Evolutionary conservation across 306 rosid genomes (phyloP).

Genomic region (Gastrolobium bilobum): DNA sequence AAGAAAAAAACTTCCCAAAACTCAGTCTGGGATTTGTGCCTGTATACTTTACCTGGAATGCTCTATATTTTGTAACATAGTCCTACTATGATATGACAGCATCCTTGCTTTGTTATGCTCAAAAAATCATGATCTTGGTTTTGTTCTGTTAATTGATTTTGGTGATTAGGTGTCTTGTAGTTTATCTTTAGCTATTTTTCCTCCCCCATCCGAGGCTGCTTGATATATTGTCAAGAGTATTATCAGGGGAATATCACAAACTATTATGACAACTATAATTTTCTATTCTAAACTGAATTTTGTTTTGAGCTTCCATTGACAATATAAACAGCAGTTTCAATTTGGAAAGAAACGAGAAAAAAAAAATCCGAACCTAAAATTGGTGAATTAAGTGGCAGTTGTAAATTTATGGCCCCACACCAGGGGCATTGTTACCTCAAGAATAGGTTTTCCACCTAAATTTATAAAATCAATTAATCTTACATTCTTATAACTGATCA

Average conservation of each 20-base stretch:
- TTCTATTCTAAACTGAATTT: slow-evolving; percentile 16
- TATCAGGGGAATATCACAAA: background rate
- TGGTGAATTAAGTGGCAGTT: background rate
- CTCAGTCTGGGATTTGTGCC: slow-evolving; percentile 24
- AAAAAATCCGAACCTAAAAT: background rate
- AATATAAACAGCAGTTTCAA: background rate
- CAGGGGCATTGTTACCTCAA: background rate
- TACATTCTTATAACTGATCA: background rate
- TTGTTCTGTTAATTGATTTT: background rate
- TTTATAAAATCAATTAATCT: background rate
- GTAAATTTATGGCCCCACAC: background rate
- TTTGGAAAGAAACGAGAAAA: background rate
- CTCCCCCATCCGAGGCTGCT: background rate
- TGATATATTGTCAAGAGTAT: background rate
- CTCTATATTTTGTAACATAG: slow-evolving; percentile 1
- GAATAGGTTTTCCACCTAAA: background rate
- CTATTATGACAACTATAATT: background rate
- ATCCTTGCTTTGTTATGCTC: background rate
- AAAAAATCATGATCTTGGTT: background rate
- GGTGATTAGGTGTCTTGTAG: background rate
- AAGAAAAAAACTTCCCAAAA: background rate
- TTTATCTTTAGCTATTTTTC: background rate
- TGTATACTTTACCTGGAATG: slow-evolving; percentile 15
- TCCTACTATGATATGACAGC: background rate
- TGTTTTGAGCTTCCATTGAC: slow-evolving; percentile 12